Conservation (phyloP, 352 stramenopile species). For the Phytophthora litchii region DNA sequence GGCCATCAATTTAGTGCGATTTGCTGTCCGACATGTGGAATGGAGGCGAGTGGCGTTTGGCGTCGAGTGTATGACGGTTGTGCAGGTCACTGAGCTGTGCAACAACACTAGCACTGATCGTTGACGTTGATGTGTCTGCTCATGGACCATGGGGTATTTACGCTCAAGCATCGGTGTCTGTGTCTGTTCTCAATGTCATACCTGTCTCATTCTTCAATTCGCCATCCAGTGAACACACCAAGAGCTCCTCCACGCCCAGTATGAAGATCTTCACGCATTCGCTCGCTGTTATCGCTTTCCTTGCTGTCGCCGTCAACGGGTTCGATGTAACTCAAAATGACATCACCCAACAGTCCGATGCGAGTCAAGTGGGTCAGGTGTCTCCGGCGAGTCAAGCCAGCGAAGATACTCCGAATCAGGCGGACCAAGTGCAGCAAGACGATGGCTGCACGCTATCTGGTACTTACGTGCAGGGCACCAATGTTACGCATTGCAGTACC, state of each 20-base stretch:
- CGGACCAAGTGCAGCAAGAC: slow-evolving; percentile 16
- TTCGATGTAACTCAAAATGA: slow-evolving; percentile 14
- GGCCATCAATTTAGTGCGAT: slow-evolving; percentile 21
- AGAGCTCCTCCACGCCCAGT: neutral
- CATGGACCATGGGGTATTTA: no score
- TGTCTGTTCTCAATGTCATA: slow-evolving; percentile 11
- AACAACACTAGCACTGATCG: neutral
- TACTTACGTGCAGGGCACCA: slow-evolving; percentile 30
- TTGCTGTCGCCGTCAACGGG: slow-evolving; percentile 8
- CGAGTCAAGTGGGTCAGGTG: slow-evolving; percentile 12
- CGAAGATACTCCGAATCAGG: slow-evolving; percentile 8
- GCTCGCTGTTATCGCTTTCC: slow-evolving; percentile 7
- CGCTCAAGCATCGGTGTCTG: neutral
- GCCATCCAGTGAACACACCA: slow-evolving; percentile 5
- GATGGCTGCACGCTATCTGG: slow-evolving; percentile 33
- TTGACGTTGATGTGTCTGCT: neutral
- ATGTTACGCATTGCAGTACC: slow-evolving; percentile 26
- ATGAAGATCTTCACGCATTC: slow-evolving; percentile 17
- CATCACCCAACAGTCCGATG: slow-evolving; percentile 9
- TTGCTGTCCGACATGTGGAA: slow-evolving; percentile 24
- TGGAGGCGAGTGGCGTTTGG: slow-evolving; percentile 14
- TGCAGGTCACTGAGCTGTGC: slow-evolving; percentile 1
- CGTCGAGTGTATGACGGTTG: slow-evolving; percentile 5
- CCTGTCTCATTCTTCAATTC: slow-evolving; percentile 21
- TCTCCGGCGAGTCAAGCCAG: slow-evolving; percentile 11